Evolutionary conservation across 352 stramenopile genomes (phyloP), one percentile per base, ranked within the genome.

Genomic region (Phytopythium oedochilum): DNA sequence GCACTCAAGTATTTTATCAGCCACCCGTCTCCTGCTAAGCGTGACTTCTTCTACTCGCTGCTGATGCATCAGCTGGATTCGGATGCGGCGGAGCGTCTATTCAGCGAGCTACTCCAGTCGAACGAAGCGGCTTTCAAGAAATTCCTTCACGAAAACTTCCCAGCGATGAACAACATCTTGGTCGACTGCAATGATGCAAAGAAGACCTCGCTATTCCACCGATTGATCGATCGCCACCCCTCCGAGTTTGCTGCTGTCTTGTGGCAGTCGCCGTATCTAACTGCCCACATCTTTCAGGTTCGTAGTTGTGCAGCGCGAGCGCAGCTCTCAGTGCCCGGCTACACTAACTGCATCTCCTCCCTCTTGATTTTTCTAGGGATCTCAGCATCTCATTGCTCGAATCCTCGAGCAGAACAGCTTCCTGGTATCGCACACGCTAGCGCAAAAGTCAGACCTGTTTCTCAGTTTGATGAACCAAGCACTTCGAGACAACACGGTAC

Each of bases 331-430:
- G n/a, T n/a, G n/a, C n/a, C n/a, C n/a, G n/a, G n/a, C n/a, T n/a
- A n/a, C n/a, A 32, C 29, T 32, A 9, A 32, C 29, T 10, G 5
- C 5, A 5, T 32, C 2, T 45, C 0, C 20, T 44, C 17, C 26
- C 31, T 14, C 54, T 43, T 12, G 29, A 40, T 25, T 3, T 15
- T 38, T 26, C 28, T 49, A 83, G 77, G 71, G 73, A 11, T 84
- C 75, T 1, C 67, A 82, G 44, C 59, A 73, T 23, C 55, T 92
- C 2, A 70, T 92, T 14, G 75, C 67, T 23, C 73, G 78, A 3
- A 73, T 92, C 14, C 59, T 92, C 17, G 79, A 92, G 63, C 79
- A 90, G 52, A 87, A 92, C 45, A 71, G 86, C n/a, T 71, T 80
- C 44, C 39, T 73, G 12, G 66, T 92, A 35, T 88, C 82, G 0